Conservation (phyloP, 2,329 filamentous ascomycete genomes). For the Pseudogymnoascus sp. region DNA sequence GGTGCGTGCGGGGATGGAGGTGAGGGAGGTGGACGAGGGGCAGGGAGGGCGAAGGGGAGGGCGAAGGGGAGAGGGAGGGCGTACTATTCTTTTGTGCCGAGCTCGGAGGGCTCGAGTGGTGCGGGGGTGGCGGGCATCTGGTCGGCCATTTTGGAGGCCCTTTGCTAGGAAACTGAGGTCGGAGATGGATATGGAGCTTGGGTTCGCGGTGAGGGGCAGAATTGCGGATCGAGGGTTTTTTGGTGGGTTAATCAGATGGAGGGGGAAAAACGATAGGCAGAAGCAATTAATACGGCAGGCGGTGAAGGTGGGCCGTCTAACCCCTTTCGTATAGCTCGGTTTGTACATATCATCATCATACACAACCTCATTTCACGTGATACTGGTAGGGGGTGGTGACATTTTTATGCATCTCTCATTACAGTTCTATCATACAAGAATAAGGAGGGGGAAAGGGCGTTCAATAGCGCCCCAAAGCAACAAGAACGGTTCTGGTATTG, state of each 20-base stretch:
- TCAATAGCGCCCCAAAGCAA: background rate
- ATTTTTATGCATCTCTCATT: background rate
- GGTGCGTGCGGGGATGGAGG: too few relatives aligned
- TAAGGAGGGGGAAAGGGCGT: background rate
- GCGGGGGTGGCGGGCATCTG: slow-evolving; percentile 33
- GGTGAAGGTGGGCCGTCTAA: background rate
- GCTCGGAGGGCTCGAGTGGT: slow-evolving; percentile 63
- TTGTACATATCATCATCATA: background rate
- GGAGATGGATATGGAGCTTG: background rate
- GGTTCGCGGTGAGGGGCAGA: background rate
- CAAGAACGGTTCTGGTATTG: slow-evolving; percentile 25
- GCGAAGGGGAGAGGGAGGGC: slow-evolving; percentile 26
- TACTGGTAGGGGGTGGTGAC: background rate
- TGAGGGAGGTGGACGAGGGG: background rate
- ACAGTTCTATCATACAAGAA: background rate
- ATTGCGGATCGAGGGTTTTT: background rate
- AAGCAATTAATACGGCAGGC: background rate
- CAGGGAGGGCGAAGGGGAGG: background rate
- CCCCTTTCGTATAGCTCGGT: background rate
- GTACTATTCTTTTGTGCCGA: slow-evolving; percentile 89
- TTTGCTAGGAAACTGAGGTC: background rate
- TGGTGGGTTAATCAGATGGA: background rate
- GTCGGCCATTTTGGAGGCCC: background rate
- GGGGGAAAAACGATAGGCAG: slow-evolving; percentile 5
- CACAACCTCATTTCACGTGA: background rate